phyloP scores from a whole-genome alignment of 371 early-diverging fungal genomes.

The Apophysomyces trapeziformis region DNA sequence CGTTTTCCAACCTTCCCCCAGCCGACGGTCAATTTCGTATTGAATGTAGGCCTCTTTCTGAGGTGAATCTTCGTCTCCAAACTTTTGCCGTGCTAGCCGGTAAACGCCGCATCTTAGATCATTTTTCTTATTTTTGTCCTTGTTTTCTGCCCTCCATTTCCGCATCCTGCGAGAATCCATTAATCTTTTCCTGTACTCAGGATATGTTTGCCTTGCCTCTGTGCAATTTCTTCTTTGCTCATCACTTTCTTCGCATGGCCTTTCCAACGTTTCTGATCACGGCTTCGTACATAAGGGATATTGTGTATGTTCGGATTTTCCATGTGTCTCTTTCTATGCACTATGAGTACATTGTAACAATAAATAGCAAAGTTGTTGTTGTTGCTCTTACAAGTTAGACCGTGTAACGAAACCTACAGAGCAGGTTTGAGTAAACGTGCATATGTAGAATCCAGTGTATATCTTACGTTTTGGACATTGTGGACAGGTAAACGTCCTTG shows the following conservation, averaged over 20 bases:
- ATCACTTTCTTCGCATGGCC: conserved; percentile 54
- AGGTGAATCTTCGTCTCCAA: conserved; percentile 58
- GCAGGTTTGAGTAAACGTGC: not conserved
- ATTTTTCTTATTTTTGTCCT: conserved; percentile 64
- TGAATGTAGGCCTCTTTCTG: conserved; percentile 65
- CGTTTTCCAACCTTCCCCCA: conserved; percentile 21
- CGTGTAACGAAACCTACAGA: conserved; percentile 17
- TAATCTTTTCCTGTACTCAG: not conserved
- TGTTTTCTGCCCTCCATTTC: conserved; percentile 61
- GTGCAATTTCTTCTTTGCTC: conserved; percentile 49
- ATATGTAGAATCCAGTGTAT: not conserved
- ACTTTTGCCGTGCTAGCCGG: conserved; percentile 63
- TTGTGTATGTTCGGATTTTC: conserved; percentile 40
- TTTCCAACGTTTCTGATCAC: conserved; percentile 59
- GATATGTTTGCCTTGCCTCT: conserved; percentile 34
- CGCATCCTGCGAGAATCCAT: conserved; percentile 43
- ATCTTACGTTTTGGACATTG: conserved; percentile 30
- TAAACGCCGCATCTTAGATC: conserved; percentile 73
- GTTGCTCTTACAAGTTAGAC: conserved; percentile 15
- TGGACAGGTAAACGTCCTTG: conserved; percentile 13
- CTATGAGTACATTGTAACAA: not conserved
- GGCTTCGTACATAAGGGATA: conserved; percentile 51
- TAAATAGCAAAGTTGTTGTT: not conserved
- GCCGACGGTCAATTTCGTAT: conserved; percentile 55
- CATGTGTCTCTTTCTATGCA: conserved; percentile 31